Evolutionary conservation across 495 filamentous ascomycete species (phyloP), one percentile per base, ranked within the genome.

Genomic region (Penicillium malachiteum): DNA sequence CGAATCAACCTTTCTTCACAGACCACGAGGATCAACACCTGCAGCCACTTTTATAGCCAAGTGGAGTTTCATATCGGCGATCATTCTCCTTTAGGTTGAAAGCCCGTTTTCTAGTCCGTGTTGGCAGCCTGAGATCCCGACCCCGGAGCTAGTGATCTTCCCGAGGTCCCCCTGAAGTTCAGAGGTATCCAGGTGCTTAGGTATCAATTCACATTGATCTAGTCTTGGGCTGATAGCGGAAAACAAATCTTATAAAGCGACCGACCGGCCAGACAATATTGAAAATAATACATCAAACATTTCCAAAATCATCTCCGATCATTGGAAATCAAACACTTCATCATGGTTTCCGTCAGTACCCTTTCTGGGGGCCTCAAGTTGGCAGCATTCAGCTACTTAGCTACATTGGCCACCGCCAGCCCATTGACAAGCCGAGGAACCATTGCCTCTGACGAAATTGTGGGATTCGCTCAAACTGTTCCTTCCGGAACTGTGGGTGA

Each of bases 401-500:
- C 9, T 7, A 26, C 43, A 6, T 14, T 30, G 6, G 43, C 12
- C 9, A 10, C 1, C 3, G 43, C 43, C 10, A 46, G 14, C 11
- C 11, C 18, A 5, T 32, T 46, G 26, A 31, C 43, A 3, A 18
- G 43, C 13, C 43, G 43, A 46, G 43, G 26, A 31, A 46, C 26
- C 12, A 32, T 81, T 51, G 66, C 37, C 14, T 71, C 71, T 48
- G 70, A 78, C 60, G 58, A 70, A 4, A 66, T 82, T 14, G 78
- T 78, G 34, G 78, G 75, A 0, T 78, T 83, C 51, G 17, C 67
- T 3, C 55, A 81, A 54, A 78, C 77, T 0, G 74, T 81, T 1
- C 80, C 80, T 0, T 64, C 60, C n/a, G 71, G 66, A 3, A 63
- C 65, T 0, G 56, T 52, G 0, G 80, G 80, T 0, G 66, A 71